Evolutionary conservation across 805 yeast species (phyloP).

Genomic region (Kazachstania taianensis): DNA sequence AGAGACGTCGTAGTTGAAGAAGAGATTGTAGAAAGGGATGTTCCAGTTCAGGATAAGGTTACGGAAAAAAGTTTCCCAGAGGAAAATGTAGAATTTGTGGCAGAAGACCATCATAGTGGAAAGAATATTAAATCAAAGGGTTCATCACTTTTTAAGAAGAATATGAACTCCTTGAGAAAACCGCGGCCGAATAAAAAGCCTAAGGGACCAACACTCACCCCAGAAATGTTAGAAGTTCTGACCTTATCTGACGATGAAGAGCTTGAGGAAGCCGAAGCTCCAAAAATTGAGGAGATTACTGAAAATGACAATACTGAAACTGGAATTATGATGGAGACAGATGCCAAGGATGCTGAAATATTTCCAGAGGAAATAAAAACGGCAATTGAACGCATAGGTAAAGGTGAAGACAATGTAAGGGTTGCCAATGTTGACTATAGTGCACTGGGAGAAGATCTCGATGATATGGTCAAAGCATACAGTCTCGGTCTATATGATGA

Average conservation of each 20-base stretch:
- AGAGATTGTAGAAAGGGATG: too few species aligned
- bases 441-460: slow-evolving; percentile 36
- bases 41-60: too few species aligned
- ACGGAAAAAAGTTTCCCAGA: too few species aligned
- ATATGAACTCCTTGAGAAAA: slow-evolving; percentile 6
- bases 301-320: neutral
- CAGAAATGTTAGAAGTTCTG: slow-evolving; percentile 6
- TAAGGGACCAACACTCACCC: slow-evolving; percentile 4
- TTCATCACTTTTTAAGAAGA: slow-evolving; percentile 4
- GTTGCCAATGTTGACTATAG: slow-evolving; percentile 33
- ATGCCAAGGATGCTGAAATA: slow-evolving; percentile 1
- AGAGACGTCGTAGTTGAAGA: too few species aligned
- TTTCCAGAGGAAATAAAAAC: slow-evolving; percentile 11
- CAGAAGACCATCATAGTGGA: too few species aligned
- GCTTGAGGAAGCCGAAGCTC: slow-evolving; percentile 1
- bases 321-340: too few species aligned
- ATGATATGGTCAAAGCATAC: slow-evolving; percentile 53
- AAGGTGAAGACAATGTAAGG: slow-evolving; percentile 7
- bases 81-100: too few species aligned
- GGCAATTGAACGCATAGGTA: slow-evolving; percentile 5
- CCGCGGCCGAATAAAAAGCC: neutral
- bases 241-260: slow-evolving; percentile 3
- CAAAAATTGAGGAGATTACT: neutral
- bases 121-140: neutral
- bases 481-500: slow-evolving; percentile 52